These are phyloP conservation scores for Suillus ampliporus DNA, from an alignment of 768 basidiomycete genomes.

Conservation along the genomic window DNA sequence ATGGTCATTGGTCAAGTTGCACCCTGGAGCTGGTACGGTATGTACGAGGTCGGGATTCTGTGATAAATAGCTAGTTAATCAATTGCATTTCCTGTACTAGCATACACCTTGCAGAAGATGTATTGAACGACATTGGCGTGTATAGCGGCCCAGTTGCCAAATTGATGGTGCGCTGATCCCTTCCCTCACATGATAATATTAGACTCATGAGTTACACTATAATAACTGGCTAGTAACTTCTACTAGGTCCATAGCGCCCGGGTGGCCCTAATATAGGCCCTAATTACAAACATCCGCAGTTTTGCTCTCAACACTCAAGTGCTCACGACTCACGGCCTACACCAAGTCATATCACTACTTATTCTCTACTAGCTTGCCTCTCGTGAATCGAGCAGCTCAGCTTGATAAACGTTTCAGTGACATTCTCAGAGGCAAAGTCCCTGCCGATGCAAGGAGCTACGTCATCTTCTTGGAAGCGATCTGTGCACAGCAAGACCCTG, in stretches of 20 bases:
- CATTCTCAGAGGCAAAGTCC: conserved; percentile 36
- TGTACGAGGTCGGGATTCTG: no score
- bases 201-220: no score
- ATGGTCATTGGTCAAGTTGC: no score
- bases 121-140: no score
- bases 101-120: no score
- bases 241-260: neutral
- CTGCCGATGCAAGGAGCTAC: conserved; percentile 31
- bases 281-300: neutral
- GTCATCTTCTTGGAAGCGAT: conserved; percentile 55
- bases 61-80: no score
- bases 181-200: no score
- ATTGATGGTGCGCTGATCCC: no score
- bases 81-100: no score
- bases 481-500: conserved; percentile 44
- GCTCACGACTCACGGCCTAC: neutral
- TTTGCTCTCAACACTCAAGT: neutral
- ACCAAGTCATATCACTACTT: neutral
- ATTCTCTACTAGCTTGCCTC: neutral
- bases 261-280: neutral
- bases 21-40: no score
- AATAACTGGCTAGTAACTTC: neutral
- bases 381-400: conserved; percentile 30
- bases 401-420: conserved; percentile 43
- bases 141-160: no score